Base-by-base conservation (phyloP, 2,329 filamentous ascomycete species). In the Malbranchea cinnamomea region DNA sequence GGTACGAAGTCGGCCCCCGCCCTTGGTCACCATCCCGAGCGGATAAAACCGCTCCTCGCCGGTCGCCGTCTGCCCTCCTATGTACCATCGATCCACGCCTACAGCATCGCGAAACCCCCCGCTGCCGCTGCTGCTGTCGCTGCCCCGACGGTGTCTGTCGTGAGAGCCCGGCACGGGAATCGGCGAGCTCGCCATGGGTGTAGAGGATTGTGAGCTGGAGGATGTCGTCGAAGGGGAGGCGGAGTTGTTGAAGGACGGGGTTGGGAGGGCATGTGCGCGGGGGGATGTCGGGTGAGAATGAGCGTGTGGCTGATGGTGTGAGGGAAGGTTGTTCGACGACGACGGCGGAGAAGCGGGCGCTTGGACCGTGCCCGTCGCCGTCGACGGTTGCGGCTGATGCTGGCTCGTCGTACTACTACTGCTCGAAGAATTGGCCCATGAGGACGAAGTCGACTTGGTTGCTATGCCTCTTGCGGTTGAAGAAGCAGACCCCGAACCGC, bases 71-170 rank as follows among this genome's bases (percentile, higher is more conserved):
- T 57, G 48, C 4, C 62, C 62, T 3, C 62, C 62, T 15, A 65
- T 60, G 44, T 63, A 65, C 62, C 62, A 65, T 39, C 63, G 64
- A 44, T 64, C 60, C 2, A 53, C 48, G 0, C 59, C 59, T 6
- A 62, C 35, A 0, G 57, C 54, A 42, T 64, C 61, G 5, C 59
- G 49, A 33, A 63, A 64, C 2, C 60, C 61, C 9, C 57, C 57
- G 2, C 56, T 61, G 11, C 57, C 57, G 26, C 49, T 60, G 12
- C 59, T 62, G 22, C 53, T 59, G 36, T 63, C 59, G 35, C 60
- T 63, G 11, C 60, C 61, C 24, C 61, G 52, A 16, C 61, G 49
- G 34, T 53, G 53, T 37, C 59, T 54, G 31, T 46, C 35, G 13
- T 45, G 40, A n/a, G 43, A 43, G 33, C 56, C 54, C 3, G 55